phyloP scores from a whole-genome alignment of 148 eudicot genomes.

The Vaccinium darrowii region DNA sequence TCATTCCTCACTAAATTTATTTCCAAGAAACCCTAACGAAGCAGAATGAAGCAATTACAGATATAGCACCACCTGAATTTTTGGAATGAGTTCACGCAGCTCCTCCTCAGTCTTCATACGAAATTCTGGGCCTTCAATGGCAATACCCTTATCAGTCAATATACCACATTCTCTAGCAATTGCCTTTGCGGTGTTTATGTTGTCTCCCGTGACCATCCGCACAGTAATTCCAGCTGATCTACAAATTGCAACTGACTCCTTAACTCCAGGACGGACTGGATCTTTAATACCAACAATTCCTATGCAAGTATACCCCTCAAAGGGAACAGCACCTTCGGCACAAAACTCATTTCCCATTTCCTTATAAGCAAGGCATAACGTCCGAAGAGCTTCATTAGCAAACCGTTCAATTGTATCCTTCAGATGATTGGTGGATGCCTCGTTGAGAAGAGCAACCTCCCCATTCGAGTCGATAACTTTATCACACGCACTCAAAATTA shows the following conservation, averaged over 20 bases:
- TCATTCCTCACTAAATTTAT: neutral
- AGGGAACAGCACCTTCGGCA: slow-evolving; percentile 43
- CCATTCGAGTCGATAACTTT: slow-evolving; percentile 55
- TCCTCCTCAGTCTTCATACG: slow-evolving; percentile 48
- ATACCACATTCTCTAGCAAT: slow-evolving; percentile 97
- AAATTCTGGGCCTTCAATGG: slow-evolving; percentile 84
- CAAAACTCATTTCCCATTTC: slow-evolving; percentile 42
- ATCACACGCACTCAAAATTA: slow-evolving; percentile 65
- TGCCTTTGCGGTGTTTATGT: slow-evolving; percentile 92
- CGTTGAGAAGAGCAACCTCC: slow-evolving; percentile 43
- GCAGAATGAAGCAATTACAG: neutral
- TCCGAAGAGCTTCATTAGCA: slow-evolving; percentile 80
- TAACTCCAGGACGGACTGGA: slow-evolving; percentile 90
- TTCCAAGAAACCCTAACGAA: slow-evolving; percentile 1
- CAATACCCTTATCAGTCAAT: slow-evolving; percentile 67
- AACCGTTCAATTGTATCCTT: slow-evolving; percentile 58
- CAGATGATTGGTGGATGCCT: slow-evolving; percentile 39
- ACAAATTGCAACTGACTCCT: slow-evolving; percentile 79
- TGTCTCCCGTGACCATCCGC: slow-evolving; percentile 97
- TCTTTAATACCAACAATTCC: slow-evolving; percentile 90
- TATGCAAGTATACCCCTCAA: slow-evolving; percentile 69
- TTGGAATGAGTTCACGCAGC: slow-evolving; percentile 57
- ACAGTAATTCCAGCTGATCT: slow-evolving; percentile 89
- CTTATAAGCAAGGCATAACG: slow-evolving; percentile 81
- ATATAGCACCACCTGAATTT: slow-evolving; percentile 59